Evolutionary conservation across 495 filamentous ascomycete genomes (phyloP), one percentile per base, ranked within the genome.

Genomic region (Monascus purpureus): DNA sequence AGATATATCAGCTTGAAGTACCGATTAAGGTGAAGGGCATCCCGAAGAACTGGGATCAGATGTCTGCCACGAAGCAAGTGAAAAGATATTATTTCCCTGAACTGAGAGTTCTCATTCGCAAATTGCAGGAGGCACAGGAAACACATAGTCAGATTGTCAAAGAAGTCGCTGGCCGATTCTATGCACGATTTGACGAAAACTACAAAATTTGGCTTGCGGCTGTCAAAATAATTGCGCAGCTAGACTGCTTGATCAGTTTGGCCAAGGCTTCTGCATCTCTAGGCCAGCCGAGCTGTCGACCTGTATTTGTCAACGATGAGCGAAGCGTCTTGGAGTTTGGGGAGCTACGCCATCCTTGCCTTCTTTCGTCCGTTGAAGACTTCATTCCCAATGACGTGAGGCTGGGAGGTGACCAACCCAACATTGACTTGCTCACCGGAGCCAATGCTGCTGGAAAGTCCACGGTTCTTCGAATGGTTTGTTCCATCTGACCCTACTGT

Each of bases 381-480:
- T 99, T 99, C 54, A 99, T 99, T 42, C 90, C 90, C 8, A 99
- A 99, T 45, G 81, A 94, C 49, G 73, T 99, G 33, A 69, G 75
- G 36, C 75, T 99, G 12, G 90, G 90, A 29, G 92, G 92, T 20
- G 61, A 71, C 25, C 52, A 64, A 16, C 52, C 86, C 29, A 94
- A 85, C 46, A 87, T 99, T 44, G 81, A 84, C 45, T 70, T 99
- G 25, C 70, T 99, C 24, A 99, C 90, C 3, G 90, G 90, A 46
- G 90, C 90, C 27, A 99, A 99, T 52, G 90, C 90, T 6, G 92
- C 90, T 31, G 90, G 90, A 51, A 99, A 99, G 60, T 99, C 90
- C 6, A 99, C 90, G n/a, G 70, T 96, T 33, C 74, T 99, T 13
- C 74, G 90, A 39, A 96, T 96, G 92, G 82, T 87, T 65, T 50